Evolutionary conservation across 208 protist species (phyloP).

Genomic region (Acanthamoeba castellanii): DNA sequence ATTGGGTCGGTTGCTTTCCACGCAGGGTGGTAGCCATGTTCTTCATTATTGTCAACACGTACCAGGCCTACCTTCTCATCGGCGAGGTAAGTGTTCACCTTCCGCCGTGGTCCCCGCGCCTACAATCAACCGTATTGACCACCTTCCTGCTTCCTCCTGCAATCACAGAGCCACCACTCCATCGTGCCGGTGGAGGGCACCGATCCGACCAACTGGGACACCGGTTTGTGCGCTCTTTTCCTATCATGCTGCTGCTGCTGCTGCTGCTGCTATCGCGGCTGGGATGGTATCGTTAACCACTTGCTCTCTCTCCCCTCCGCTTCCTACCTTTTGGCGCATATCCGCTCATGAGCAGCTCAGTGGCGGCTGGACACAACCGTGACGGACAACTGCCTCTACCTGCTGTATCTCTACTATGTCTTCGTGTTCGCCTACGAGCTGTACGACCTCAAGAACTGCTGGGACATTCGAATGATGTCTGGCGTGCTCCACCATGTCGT

Average conservation of each 20-base stretch:
- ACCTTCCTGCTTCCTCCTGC: no score
- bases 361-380: not conserved
- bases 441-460: conserved; percentile 65
- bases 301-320: not conserved
- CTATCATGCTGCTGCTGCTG: not conserved
- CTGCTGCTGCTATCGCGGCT: not conserved
- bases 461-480: conserved; percentile 40
- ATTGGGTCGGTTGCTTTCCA: not conserved
- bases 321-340: not conserved
- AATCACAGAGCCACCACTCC: not conserved
- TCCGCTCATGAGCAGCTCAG: not conserved
- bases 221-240: not conserved
- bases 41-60: conserved; percentile 27
- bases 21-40: conserved; percentile 5
- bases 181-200: conserved; percentile 4
- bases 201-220: not conserved
- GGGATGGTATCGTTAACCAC: no score
- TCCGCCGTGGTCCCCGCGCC: no score
- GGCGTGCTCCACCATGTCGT: conserved; percentile 41
- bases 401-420: conserved; percentile 27
- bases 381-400: not conserved
- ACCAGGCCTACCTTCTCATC: conserved; percentile 43
- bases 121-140: no score
- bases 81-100: not conserved
- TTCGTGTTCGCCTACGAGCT: conserved; percentile 23